Evolutionary conservation across 805 yeast genomes (phyloP).

Genomic region (Huiozyma sinensis): DNA sequence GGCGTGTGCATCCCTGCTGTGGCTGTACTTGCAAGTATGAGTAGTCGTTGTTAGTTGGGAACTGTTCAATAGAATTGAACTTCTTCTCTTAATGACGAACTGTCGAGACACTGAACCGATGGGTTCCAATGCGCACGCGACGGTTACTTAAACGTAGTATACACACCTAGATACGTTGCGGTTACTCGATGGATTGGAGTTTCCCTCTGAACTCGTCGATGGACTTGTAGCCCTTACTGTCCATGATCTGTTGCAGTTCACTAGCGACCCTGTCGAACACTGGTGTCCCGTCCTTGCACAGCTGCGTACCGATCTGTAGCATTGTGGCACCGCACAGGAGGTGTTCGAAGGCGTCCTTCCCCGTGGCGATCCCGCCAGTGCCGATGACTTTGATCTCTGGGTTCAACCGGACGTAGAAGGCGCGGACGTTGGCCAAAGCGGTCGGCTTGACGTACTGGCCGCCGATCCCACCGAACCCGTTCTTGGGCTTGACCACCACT

Average conservation of each 20-base stretch:
- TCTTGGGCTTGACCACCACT: slow-evolving; percentile 25
- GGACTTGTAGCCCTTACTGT: slow-evolving; percentile 19
- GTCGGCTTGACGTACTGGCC: slow-evolving; percentile 27
- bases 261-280: slow-evolving; percentile 17
- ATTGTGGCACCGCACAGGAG: slow-evolving; percentile 25
- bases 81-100: too few relatives aligned
- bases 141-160: too few relatives aligned
- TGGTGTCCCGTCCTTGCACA: slow-evolving; percentile 20
- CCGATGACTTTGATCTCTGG: slow-evolving; percentile 23
- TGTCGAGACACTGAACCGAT: too few relatives aligned
- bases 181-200: slow-evolving; percentile 11
- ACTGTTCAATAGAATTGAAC: too few relatives aligned
- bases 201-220: slow-evolving; percentile 26
- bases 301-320: slow-evolving; percentile 25
- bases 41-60: too few relatives aligned
- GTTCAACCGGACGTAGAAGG: slow-evolving; percentile 24
- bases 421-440: slow-evolving; percentile 26
- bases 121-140: too few relatives aligned
- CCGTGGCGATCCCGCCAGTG: slow-evolving; percentile 24
- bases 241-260: slow-evolving; percentile 19
- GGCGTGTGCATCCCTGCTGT: too few relatives aligned
- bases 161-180: too few relatives aligned
- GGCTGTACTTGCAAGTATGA: too few relatives aligned
- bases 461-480: slow-evolving; percentile 27
- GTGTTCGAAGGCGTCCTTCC: slow-evolving; percentile 26